Evolutionary conservation across 1,139 yeast genomes (phyloP).

Genomic region (Candida albicans): DNA sequence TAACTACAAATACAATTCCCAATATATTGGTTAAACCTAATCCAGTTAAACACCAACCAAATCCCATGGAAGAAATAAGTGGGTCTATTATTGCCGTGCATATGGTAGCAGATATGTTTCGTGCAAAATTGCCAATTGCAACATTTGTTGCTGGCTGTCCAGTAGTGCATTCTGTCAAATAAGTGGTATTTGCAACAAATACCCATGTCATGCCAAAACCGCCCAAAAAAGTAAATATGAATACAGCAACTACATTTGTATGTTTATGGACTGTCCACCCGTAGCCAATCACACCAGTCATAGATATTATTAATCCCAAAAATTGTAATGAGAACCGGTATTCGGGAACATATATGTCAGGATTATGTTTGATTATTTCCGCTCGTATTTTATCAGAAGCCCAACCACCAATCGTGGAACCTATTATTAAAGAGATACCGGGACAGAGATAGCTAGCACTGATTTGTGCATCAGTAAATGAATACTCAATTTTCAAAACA

Average conservation of each 20-base stretch:
- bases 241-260: constrained; percentile 44
- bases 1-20: constrained; percentile 26
- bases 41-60: constrained; percentile 63
- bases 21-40: constrained; percentile 44
- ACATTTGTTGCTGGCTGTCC: constrained; percentile 57
- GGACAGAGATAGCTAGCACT: constrained; percentile 57
- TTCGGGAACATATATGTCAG: constrained; percentile 42
- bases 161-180: constrained; percentile 52
- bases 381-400: constrained; percentile 43
- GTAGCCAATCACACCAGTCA: constrained; percentile 50
- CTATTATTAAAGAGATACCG: constrained; percentile 49
- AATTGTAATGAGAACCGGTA: constrained; percentile 47
- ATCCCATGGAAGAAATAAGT: constrained; percentile 45
- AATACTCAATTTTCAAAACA: constrained; percentile 37
- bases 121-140: constrained; percentile 54
- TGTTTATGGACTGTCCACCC: constrained; percentile 54
- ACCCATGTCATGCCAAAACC: constrained; percentile 64
- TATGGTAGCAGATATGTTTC: constrained; percentile 58
- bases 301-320: constrained; percentile 45
- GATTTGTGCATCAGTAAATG: constrained; percentile 33
- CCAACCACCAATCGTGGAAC: constrained; percentile 53
- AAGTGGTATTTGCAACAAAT: constrained; percentile 57
- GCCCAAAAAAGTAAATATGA: constrained; percentile 44
- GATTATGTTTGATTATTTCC: constrained; percentile 23
- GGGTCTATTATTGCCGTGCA: constrained; percentile 49